Evolutionary conservation across 371 early-diverging fungal genomes (phyloP).

Genomic region (Mucor mucedo): DNA sequence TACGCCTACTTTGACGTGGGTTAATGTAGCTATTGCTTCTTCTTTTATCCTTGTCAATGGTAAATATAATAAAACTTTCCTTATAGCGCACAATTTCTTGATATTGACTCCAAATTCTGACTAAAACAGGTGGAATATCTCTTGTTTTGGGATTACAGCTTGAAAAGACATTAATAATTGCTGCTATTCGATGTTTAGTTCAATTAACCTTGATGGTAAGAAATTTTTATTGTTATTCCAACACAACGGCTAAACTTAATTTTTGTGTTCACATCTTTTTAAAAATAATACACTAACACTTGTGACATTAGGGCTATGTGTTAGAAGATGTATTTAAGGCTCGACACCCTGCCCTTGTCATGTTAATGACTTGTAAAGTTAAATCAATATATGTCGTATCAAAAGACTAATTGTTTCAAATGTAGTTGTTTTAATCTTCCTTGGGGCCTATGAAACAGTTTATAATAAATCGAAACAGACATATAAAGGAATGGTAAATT

Average conservation of each 20-base stretch:
- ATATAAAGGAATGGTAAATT: slow-evolving; percentile 56
- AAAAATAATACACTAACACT: neutral
- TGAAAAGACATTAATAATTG: slow-evolving; percentile 60
- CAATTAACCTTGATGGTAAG: slow-evolving; percentile 68
- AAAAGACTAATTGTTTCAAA: no score
- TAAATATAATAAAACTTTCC: slow-evolving; percentile 21
- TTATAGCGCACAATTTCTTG: no score
- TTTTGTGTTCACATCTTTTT: neutral
- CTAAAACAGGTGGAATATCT: slow-evolving; percentile 57
- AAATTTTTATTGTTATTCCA: neutral
- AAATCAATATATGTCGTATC: neutral
- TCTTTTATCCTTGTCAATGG: slow-evolving; percentile 54
- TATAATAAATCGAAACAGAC: slow-evolving; percentile 57
- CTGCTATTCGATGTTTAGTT: slow-evolving; percentile 63
- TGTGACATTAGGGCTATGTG: slow-evolving; percentile 50
- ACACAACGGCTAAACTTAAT: neutral
- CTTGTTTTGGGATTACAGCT: slow-evolving; percentile 59
- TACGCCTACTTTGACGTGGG: slow-evolving; percentile 34
- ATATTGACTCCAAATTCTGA: neutral
- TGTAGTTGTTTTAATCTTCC: slow-evolving; percentile 42
- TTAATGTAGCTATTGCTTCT: slow-evolving; percentile 55
- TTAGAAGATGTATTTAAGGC: slow-evolving; percentile 66
- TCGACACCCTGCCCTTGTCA: slow-evolving; percentile 49
- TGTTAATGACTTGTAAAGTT: slow-evolving; percentile 59
- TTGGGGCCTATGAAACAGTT: slow-evolving; percentile 59